Evolutionary conservation across 73 alveolate genomes (phyloP).

Genomic region (Halteria grandinella): DNA sequence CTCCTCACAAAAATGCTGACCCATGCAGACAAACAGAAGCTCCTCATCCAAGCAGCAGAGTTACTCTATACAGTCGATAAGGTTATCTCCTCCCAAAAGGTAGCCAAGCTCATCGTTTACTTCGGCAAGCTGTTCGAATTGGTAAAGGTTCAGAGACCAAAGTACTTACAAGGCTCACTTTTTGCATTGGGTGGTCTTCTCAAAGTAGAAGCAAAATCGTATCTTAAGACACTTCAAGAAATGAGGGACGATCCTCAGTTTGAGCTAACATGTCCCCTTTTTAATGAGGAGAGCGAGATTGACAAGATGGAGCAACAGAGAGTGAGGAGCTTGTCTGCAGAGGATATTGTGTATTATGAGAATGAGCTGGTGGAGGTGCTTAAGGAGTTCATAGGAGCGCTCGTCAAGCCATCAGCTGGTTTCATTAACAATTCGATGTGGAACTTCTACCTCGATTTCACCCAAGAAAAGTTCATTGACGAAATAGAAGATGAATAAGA

Average conservation of each 20-base stretch:
- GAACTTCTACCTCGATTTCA: slow-evolving; percentile 16
- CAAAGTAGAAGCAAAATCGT: slow-evolving; percentile 41
- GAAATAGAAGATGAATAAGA: slow-evolving; percentile 44
- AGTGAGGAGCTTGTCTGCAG: slow-evolving; percentile 10
- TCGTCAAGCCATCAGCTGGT: background rate
- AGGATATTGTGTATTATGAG: slow-evolving; percentile 14
- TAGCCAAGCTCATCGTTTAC: slow-evolving; percentile 24
- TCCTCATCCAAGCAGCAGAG: slow-evolving; percentile 40
- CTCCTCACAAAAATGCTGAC: slow-evolving; percentile 2
- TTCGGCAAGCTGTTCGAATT: slow-evolving; percentile 6
- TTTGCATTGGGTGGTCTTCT: slow-evolving; percentile 61
- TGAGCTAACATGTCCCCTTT: background rate
- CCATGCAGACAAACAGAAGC: slow-evolving; percentile 15
- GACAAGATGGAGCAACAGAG: slow-evolving; percentile 22
- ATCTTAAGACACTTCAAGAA: slow-evolving; percentile 13
- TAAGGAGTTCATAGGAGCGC: background rate
- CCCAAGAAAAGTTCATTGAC: slow-evolving; percentile 42
- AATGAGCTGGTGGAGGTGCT: slow-evolving; percentile 12
- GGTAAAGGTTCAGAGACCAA: slow-evolving; percentile 20
- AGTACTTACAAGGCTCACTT: slow-evolving; percentile 39
- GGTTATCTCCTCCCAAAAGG: background rate
- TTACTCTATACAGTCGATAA: slow-evolving; percentile 23
- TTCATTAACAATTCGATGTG: background rate
- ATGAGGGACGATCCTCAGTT: background rate
- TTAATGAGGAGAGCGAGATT: slow-evolving; percentile 29